Evolutionary conservation across 2,329 filamentous ascomycete genomes (phyloP), one percentile per base, ranked within the genome.

Genomic region (Calcarisporium arbuscula): DNA sequence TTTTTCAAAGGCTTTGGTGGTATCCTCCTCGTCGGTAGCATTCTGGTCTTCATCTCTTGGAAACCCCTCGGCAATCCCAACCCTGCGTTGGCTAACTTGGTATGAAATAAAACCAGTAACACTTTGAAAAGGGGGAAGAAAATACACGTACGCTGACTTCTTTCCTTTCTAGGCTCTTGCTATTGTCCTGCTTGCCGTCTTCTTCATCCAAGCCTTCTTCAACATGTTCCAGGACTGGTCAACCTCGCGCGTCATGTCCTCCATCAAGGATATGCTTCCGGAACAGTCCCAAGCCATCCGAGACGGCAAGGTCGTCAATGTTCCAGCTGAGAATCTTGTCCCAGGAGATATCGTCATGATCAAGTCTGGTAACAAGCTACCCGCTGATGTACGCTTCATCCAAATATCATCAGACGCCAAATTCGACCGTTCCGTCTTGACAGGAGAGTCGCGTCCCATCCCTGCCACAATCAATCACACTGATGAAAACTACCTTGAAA

Each of bases 211-310:
- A 47, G 83, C 80, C 12, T 72, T 65, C 4, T 88, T 87, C 60
- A 80, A 80, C 49, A 72, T 74, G 49, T 82, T 71, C 65, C 77
- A 81, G 49, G 84, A 89, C 52, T 89, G 82, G 74, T 85, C 82
- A 3, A 83, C 81, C 1, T 82, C 75, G 2, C 67, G 79, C 5
- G 82, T 87, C 36, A 89, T 89, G 85, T 74, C 77, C 14, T 85
- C 81, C 0, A 89, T 89, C 52, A 84, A 80, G 30, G 80, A 73
- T 14, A 85, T 89, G 82, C 67, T 89, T n/a, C 84, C 84, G 0
- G 82, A 86, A 46, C 68, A 77, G 39, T 85, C 80, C 47, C 62
- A 79, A 18, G 68, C 83, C 7, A 58, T 82, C 6, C 74, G 83
- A 15, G 73, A 84, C 43, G 72, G 77, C 2, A 49, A 53, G 4